phyloP scores from a whole-genome alignment of 345 rosid genomes.

The Excoecaria cochinchinensis region DNA sequence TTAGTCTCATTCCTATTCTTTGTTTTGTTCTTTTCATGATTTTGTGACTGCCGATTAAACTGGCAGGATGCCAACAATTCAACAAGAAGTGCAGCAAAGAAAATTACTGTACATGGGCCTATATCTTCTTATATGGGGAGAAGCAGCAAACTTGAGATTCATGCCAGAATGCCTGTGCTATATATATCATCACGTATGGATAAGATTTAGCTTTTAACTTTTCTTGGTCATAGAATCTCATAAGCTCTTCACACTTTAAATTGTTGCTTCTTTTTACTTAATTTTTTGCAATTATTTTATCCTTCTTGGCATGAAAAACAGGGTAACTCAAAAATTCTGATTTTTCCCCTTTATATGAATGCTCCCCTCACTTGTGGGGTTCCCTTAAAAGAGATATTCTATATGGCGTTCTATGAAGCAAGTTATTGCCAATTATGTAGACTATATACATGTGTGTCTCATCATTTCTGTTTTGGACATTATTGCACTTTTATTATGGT shows the following conservation, averaged over 20 bases:
- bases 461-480: not conserved
- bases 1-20: not conserved
- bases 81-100: conserved; percentile 97
- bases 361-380: not conserved
- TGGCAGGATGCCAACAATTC: conserved; percentile 85
- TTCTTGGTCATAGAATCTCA: not conserved
- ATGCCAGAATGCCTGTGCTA: conserved; percentile 99
- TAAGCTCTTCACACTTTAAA: not conserved
- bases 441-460: not conserved
- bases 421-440: not conserved
- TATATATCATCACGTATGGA: conserved; percentile 91
- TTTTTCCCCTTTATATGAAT: not conserved
- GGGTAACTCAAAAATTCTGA: not conserved
- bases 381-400: not conserved
- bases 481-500: not conserved
- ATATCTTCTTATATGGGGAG: conserved; percentile 97
- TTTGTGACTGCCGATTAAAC: not conserved
- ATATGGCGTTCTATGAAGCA: not conserved
- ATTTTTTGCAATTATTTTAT: not conserved
- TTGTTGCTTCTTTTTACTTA: conserved; percentile 3
- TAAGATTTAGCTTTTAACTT: not conserved
- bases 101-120: conserved; percentile 90
- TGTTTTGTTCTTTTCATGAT: not conserved
- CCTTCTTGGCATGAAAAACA: not conserved
- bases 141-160: conserved; percentile 94